Conservation (phyloP, 1,284 basidiomycete species). For the Microbotryum saponariae region DNA sequence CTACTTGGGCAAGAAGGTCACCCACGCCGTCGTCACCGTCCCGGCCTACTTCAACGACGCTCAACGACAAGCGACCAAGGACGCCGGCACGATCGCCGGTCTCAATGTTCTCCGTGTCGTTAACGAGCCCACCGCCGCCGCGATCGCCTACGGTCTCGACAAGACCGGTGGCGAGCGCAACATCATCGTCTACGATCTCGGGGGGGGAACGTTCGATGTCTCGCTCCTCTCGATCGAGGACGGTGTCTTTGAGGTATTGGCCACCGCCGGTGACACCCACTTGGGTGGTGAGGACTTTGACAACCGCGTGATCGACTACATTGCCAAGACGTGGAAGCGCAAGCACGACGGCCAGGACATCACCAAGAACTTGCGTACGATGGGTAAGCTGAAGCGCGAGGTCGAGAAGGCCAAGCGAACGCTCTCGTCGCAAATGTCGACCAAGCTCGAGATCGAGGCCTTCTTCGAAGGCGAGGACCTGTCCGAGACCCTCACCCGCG, state of each 20-base stretch:
- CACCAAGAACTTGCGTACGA: constrained; percentile 56
- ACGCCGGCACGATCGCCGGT: constrained; percentile 93
- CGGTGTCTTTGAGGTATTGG: constrained; percentile 94
- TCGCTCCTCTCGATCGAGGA: constrained; percentile 93
- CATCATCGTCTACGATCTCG: constrained; percentile 97
- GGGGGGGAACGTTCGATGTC: constrained; percentile 98
- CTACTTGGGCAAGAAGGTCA: constrained; percentile 92
- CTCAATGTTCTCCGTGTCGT: constrained; percentile 95
- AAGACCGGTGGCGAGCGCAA: constrained; percentile 81
- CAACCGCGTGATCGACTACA: constrained; percentile 87
- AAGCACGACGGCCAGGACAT: constrained; percentile 75
- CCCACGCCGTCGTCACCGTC: constrained; percentile 95
- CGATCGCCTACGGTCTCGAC: constrained; percentile 95
- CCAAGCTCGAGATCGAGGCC: constrained; percentile 65
- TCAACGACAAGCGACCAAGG: constrained; percentile 97
- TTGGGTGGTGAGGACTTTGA: constrained; percentile 99
- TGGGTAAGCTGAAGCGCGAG: constrained; percentile 96
- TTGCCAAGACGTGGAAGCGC: constrained; percentile 89
- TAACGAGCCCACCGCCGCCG: constrained; percentile 95
- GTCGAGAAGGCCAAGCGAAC: constrained; percentile 99
- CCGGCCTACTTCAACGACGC: constrained; percentile 98
- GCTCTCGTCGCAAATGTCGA: constrained; percentile 69
- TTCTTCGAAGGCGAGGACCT: constrained; percentile 97
- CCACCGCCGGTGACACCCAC: constrained; percentile 97
- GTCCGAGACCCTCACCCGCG: constrained; percentile 89